Evolutionary conservation across 2,329 filamentous ascomycete genomes (phyloP), one percentile per base, ranked within the genome.

Genomic region (Didymella pinodella): DNA sequence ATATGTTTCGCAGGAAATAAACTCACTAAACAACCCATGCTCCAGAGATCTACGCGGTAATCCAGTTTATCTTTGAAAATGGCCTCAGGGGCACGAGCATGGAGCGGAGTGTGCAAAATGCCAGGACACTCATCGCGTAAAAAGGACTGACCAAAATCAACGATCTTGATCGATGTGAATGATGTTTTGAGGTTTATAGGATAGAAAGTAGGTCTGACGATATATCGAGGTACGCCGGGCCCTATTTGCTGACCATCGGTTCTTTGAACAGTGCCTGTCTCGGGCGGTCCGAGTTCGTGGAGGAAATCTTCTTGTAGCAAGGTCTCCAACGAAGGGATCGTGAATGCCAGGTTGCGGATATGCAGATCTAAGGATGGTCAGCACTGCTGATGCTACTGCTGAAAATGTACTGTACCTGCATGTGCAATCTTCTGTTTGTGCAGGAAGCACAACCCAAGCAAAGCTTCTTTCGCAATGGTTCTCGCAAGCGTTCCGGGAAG

Each of bases 71-170:
- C 75, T 45, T 65, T 41, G 52, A 80, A 78, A 25, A 81, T 69
- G 48, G 77, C 61, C 63, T 80, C 78, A 0, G 78, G 78, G 43
- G 78, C 71, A 11, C 73, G 71, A 50, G 79, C 40, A 52, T 54
- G 2, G 41, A 79, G 57, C 11, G 75, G 78, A 28, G 73, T 44
- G 79, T 57, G 70, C 65, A 45, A 10, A 6, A 4, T 29, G 28
- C 28, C 28, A 29, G 3, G 14, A 75, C 78, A 31, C 72, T 79
- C 43, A 77, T 64, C 11, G 28, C 67, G 40, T 64, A 58, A 57
- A 54, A 80, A 80, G 40, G 77, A 77, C 64, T 78, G 66, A 1
- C 77, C 76, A 54, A 79, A 79, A 56, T 80, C 76, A 11, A 79
- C 20, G 32, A 71, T 65, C 40, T 67, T 68, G 41, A 68, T 62